Conservation (phyloP, 768 basidiomycete species). For the Suillus ampliporus region DNA sequence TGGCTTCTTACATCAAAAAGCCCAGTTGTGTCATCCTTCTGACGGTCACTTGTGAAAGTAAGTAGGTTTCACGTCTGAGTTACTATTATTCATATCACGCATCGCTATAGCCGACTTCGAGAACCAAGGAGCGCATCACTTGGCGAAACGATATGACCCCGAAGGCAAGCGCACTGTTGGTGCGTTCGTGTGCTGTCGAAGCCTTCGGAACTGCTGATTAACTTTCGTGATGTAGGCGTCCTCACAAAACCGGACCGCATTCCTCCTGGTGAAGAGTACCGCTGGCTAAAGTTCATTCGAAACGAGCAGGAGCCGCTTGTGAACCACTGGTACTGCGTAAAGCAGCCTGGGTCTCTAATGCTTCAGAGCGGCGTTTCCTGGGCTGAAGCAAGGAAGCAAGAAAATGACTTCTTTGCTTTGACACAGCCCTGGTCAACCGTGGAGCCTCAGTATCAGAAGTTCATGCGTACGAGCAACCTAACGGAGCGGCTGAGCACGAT, state of each 20-base stretch:
- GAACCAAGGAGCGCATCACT: slow-evolving; percentile 73
- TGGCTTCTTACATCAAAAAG: slow-evolving; percentile 62
- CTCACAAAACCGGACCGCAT: slow-evolving; percentile 77
- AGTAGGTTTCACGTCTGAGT: slow-evolving; percentile 5
- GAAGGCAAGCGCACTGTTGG: slow-evolving; percentile 74
- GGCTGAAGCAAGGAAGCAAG: slow-evolving; percentile 60
- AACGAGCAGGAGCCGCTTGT: slow-evolving; percentile 48
- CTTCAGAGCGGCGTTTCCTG: slow-evolving; percentile 47
- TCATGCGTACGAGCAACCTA: slow-evolving; percentile 61
- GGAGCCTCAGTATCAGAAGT: slow-evolving; percentile 54
- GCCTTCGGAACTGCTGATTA: slow-evolving; percentile 45
- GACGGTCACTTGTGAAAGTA: slow-evolving; percentile 56
- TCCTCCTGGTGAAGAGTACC: slow-evolving; percentile 23
- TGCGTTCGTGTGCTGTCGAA: slow-evolving; percentile 57
- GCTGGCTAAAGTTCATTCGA: slow-evolving; percentile 62
- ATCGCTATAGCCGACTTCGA: slow-evolving; percentile 72
- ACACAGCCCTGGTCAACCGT: slow-evolving; percentile 60
- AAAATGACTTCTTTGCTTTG: slow-evolving; percentile 60
- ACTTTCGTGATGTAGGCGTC: slow-evolving; percentile 52
- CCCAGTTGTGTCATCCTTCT: slow-evolving; percentile 73
- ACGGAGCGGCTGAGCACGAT: slow-evolving; percentile 62
- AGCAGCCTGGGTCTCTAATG: slow-evolving; percentile 42
- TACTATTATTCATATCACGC: slow-evolving; percentile 29
- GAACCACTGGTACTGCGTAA: slow-evolving; percentile 45
- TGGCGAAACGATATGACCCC: slow-evolving; percentile 65